These are phyloP conservation scores for Speleostelium caveatum DNA, from an alignment of 78 protist species.

Conservation along the genomic window DNA sequence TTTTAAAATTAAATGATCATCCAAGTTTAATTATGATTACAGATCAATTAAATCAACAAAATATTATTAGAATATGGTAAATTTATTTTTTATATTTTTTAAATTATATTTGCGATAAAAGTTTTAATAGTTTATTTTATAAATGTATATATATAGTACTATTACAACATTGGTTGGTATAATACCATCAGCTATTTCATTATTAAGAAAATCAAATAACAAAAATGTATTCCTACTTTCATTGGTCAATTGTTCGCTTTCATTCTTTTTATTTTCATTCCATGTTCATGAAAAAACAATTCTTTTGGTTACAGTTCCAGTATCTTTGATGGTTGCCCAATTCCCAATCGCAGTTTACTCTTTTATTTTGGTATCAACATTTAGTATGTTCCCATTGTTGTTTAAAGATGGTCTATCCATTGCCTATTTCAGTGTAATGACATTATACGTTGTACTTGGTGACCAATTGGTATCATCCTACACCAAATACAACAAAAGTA, in stretches of 20 bases:
- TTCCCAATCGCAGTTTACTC: conserved; percentile 1
- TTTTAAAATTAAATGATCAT: too few species aligned
- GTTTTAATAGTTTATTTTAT: too few species aligned
- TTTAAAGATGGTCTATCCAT: conserved; percentile 67
- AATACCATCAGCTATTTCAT: conserved; percentile 1
- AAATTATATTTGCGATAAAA: background rate
- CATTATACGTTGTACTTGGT: conserved; percentile 15
- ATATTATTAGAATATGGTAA: conserved; percentile 58
- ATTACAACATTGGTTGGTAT: conserved; percentile 48
- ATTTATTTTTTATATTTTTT: background rate
- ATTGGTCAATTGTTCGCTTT: conserved; percentile 69
- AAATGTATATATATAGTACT: conserved; percentile 23
- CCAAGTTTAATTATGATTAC: conserved; percentile 78
- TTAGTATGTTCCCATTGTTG: conserved; percentile 83
- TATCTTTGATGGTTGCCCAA: conserved; percentile 53
- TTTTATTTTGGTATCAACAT: conserved; percentile 46
- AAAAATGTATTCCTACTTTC: conserved; percentile 20
- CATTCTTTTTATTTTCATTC: conserved; percentile 94
- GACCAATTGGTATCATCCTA: background rate
- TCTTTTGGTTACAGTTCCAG: conserved; percentile 86
- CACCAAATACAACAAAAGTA: background rate
- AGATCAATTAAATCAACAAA: background rate
- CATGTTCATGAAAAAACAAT: conserved; percentile 97
- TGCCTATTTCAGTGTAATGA: conserved; percentile 42
- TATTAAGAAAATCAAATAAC: background rate